A percentile compares a stretch with the other conserved stretches of the same genome.
Evolutionary conservation across 768 basidiomycete genomes (phyloP).

Genomic region (Lentinula boryana): DNA sequence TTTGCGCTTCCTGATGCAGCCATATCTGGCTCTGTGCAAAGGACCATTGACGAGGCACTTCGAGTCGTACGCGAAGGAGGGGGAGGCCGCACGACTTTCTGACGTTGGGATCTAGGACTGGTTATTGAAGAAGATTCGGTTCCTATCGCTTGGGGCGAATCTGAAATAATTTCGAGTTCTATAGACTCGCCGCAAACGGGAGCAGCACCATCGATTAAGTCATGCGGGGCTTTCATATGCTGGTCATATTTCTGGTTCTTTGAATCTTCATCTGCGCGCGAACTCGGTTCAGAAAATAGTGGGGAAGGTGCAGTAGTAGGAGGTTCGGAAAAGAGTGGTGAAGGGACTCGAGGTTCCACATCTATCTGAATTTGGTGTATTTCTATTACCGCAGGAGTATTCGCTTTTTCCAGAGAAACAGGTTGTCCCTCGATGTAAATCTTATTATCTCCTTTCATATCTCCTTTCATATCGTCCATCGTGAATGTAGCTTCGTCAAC

Average conservation of each 20-base stretch:
- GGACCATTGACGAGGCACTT: neutral
- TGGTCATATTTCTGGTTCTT: neutral
- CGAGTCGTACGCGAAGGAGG: neutral
- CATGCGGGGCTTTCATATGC: neutral
- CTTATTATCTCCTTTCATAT: neutral
- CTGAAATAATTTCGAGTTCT: neutral
- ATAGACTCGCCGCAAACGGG: no score
- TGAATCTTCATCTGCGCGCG: neutral
- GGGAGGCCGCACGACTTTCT: neutral
- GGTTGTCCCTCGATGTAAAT: neutral
- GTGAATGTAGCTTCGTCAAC: neutral
- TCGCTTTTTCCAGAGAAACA: neutral
- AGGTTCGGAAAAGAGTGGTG: slow-evolving; percentile 2
- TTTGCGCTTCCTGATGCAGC: neutral
- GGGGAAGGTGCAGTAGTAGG: neutral
- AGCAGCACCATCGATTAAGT: no score
- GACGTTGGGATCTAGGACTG: neutral
- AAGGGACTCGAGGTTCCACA: neutral
- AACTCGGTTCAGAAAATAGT: neutral
- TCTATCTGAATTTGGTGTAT: neutral
- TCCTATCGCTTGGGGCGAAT: neutral
- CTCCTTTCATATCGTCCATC: neutral
- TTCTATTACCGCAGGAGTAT: neutral
- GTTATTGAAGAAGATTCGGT: no score
- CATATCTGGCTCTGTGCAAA: neutral